These are phyloP conservation scores for Microdochium paspali DNA, from an alignment of 2,329 filamentous ascomycete genomes.

Conservation along the genomic window DNA sequence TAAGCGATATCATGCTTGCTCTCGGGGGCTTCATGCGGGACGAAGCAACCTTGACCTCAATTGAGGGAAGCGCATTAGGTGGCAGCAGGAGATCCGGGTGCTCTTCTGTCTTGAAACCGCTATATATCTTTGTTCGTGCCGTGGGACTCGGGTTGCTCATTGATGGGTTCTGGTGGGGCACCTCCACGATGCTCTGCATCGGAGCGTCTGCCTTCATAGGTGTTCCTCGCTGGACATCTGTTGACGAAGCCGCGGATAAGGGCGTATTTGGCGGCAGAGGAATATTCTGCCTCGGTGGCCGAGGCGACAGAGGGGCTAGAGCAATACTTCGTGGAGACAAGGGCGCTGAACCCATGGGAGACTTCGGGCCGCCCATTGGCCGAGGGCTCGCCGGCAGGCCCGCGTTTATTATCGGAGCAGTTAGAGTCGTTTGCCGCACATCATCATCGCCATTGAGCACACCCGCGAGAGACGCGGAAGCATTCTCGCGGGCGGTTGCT, in stretches of 20 bases:
- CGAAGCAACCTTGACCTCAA: constrained; percentile 81
- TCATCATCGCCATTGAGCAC: constrained; percentile 30
- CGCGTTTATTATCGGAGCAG: constrained; percentile 43
- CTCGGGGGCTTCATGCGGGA: constrained; percentile 91
- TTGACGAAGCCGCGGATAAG: constrained; percentile 33
- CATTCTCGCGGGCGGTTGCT: constrained; percentile 25
- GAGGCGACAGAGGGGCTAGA: constrained; percentile 56
- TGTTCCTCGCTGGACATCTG: neutral
- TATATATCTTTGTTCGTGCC: constrained; percentile 52
- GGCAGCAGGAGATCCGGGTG: constrained; percentile 79
- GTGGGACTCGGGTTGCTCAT: constrained; percentile 26
- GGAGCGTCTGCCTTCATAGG: neutral
- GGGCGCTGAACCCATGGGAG: constrained; percentile 52
- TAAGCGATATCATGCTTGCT: constrained; percentile 72
- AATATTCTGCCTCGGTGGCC: constrained; percentile 64
- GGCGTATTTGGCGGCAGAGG: constrained; percentile 64
- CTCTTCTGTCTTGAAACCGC: constrained; percentile 73
- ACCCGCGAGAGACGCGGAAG: constrained; percentile 41
- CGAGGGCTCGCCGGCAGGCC: constrained; percentile 52
- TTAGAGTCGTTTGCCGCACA: constrained; percentile 19
- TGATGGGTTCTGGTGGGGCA: constrained; percentile 16
- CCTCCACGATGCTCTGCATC: constrained; percentile 1
- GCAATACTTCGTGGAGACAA: constrained; percentile 52
- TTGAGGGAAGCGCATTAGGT: constrained; percentile 78
- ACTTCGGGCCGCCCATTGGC: constrained; percentile 42